A percentile compares a stretch with the other conserved stretches of the same genome.
Conservation (phyloP, 2,329 filamentous ascomycete genomes). For the Penicillium janthinellum region DNA sequence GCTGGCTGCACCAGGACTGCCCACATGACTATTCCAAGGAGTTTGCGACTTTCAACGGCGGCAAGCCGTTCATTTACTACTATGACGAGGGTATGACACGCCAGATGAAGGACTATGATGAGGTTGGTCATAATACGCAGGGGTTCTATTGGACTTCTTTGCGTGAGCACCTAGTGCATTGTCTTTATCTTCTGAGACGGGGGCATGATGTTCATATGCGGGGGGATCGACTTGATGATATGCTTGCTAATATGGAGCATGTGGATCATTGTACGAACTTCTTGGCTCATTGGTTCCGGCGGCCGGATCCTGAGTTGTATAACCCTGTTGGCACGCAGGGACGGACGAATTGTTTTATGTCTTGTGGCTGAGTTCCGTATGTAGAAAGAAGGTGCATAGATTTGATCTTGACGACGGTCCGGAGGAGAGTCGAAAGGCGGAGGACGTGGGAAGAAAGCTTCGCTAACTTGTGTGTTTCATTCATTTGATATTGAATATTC, state of each 20-base stretch:
- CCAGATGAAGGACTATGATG: neutral
- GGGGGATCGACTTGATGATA: neutral
- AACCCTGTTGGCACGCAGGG: neutral
- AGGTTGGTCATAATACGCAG: neutral
- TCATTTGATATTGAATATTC: neutral
- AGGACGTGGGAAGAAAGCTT: neutral
- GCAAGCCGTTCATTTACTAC: neutral
- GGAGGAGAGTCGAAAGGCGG: neutral
- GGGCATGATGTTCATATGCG: neutral
- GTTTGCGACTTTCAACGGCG: neutral
- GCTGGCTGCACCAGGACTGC: neutral
- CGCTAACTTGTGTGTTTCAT: too few species aligned
- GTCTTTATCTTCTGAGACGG: neutral
- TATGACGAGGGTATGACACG: neutral
- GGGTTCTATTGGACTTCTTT: neutral
- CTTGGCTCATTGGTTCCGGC: neutral
- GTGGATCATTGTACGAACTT: neutral
- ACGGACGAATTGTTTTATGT: neutral
- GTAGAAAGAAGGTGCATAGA: too few species aligned
- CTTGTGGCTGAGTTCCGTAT: neutral
- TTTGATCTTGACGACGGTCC: neutral
- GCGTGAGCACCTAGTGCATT: neutral
- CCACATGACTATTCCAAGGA: neutral
- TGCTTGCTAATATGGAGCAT: neutral
- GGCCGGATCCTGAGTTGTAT: neutral